phyloP scores from a whole-genome alignment of 2,329 filamentous ascomycete genomes.

The Septoria linicola region DNA sequence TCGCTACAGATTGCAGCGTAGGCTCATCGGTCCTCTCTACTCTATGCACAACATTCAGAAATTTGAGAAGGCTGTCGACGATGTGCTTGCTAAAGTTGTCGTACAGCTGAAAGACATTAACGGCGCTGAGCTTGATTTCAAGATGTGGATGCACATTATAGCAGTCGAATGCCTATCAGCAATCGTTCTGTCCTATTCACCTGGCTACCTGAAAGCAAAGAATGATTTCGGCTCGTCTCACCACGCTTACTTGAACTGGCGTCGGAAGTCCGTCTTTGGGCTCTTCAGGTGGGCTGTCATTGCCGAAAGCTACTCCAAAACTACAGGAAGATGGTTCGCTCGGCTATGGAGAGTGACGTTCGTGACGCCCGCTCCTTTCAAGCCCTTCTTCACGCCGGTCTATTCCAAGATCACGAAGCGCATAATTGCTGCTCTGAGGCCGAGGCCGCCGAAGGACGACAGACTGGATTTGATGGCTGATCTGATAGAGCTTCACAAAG shows the following conservation, averaged over 20 bases:
- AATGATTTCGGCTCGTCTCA: constrained; percentile 19
- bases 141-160: constrained; percentile 27
- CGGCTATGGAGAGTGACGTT: constrained; percentile 19
- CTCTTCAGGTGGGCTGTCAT: constrained; percentile 22
- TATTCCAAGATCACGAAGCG: constrained; percentile 18
- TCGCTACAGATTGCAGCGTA: constrained; percentile 21
- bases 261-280: constrained; percentile 23
- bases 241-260: constrained; percentile 24
- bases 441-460: constrained; percentile 12
- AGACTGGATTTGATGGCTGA: constrained; percentile 19
- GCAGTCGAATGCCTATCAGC: constrained; percentile 22
- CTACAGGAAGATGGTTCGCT: constrained; percentile 17
- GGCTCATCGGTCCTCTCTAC: constrained; percentile 22
- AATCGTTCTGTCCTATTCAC: constrained; percentile 21
- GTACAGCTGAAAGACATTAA: constrained; percentile 7
- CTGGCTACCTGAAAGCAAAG: constrained; percentile 18
- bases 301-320: constrained; percentile 20
- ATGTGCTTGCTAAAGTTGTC: constrained; percentile 18
- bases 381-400: constrained; percentile 20
- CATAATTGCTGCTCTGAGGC: constrained; percentile 16
- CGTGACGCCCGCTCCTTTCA: constrained; percentile 18
- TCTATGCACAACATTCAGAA: constrained; percentile 18
- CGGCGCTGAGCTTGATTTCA: constrained; percentile 19
- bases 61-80: constrained; percentile 18
- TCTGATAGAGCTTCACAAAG: constrained; percentile 21